Evolutionary conservation across 1,139 yeast genomes (phyloP), one percentile per base, ranked within the genome.

Genomic region (Protomyces arabidopsidicola): DNA sequence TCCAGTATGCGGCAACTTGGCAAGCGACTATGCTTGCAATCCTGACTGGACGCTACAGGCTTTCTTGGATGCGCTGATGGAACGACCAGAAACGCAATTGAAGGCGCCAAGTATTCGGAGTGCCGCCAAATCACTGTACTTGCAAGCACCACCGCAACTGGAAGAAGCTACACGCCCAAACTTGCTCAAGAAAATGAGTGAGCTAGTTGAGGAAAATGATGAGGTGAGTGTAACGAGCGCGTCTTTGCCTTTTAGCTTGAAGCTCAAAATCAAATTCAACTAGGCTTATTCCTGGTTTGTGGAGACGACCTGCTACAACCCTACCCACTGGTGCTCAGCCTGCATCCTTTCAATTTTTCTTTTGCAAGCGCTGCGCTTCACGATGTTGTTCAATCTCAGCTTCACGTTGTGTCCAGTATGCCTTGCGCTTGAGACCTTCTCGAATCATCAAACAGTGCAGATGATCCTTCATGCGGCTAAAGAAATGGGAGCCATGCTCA

Each of bases 1-100:
- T 71, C 82, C 90, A 0, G 91, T 89, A 0, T 90, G 97, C 74
- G 93, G 93, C 0, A 76, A 76, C 59, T 68, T 73, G 35, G 77
- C 81, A 0, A 79, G 77, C 53, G 67, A 4, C 63, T 68, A 58
- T 65, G 45, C 59, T 65, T 60, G 71, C 68, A 22, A 60, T 80
- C 8, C 67, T 8, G 75, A 78, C 74, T 77, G 80, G 77, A 78
- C 84, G 0, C 74, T 84, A 56, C 75, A 75, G n/a, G 79, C 79
- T 36, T 78, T 84, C 63, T 78, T 85, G 10, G 82, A 81, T 8
- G 58, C 66, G 2, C 70, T 77, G 51, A 70, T 67, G n/a, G 72
- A 70, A 22, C 66, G 68, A 24, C 74, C 77, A 0, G 74, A 74
- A 14, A 72, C 68, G 68, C 80, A 80, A 67, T 74, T 83, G 72